Evolutionary conservation across 1,139 yeast genomes (phyloP).

Genomic region (Diutina mesorugosa): DNA sequence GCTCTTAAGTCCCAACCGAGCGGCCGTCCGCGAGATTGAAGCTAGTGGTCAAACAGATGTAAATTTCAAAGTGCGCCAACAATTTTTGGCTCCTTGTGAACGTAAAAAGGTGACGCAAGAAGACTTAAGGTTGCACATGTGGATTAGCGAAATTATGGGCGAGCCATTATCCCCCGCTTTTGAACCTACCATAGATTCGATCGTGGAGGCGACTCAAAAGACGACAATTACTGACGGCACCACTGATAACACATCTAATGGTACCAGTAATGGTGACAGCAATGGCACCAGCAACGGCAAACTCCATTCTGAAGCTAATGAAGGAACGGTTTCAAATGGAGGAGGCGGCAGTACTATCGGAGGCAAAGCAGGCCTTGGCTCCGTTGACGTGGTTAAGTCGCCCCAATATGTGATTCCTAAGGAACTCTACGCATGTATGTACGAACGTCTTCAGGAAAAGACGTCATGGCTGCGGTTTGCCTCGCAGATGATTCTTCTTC

Average conservation of each 20-base stretch:
- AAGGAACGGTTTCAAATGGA: not conserved
- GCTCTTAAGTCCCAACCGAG: slow-evolving; percentile 17
- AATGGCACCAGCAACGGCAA: not conserved
- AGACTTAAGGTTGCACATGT: not conserved
- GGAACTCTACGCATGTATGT: not conserved
- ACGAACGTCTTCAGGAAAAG: not conserved
- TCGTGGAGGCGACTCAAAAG: not conserved
- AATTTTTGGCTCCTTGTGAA: not conserved
- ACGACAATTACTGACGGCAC: not conserved
- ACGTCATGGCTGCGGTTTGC: slow-evolving; percentile 15
- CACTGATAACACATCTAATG: not conserved
- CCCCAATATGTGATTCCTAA: not conserved
- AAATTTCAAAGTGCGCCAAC: not conserved
- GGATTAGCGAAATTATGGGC: not conserved
- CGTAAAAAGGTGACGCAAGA: not conserved
- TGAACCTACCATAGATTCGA: not conserved
- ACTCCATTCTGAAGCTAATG: not conserved
- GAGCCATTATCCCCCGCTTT: not conserved
- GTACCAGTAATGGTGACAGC: not conserved
- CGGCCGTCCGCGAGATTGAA: slow-evolving; percentile 6
- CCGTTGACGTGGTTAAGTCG: not conserved
- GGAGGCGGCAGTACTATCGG: not conserved
- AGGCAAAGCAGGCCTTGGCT: not conserved
- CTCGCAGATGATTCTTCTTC: slow-evolving; percentile 56
- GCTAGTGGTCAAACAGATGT: not conserved